Evolutionary conservation across 345 rosid genomes (phyloP).

Genomic region (Streptanthus diversifolius): DNA sequence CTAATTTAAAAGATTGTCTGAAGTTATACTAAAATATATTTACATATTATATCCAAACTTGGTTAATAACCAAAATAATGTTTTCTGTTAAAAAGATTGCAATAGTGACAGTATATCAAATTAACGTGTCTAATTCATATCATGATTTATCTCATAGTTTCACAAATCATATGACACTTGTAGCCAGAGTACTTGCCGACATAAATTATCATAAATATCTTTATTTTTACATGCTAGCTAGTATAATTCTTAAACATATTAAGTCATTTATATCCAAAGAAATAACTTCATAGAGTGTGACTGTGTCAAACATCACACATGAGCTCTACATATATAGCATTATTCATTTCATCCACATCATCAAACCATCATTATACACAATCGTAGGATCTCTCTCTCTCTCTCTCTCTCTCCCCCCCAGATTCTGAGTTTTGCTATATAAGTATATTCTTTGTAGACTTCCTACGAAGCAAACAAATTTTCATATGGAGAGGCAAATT

Average conservation of each 20-base stretch:
- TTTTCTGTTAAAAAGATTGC: neutral
- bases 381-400: neutral
- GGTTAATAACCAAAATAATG: neutral
- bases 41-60: neutral
- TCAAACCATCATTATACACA: slow-evolving; percentile 2
- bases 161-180: neutral
- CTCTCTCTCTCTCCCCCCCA: neutral
- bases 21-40: neutral
- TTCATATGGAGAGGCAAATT: slow-evolving; percentile 25
- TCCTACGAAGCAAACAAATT: slow-evolving; percentile 3
- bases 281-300: slow-evolving; percentile 11
- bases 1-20: neutral
- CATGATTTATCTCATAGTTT: neutral
- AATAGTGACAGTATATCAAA: too few species aligned
- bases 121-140: neutral
- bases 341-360: neutral
- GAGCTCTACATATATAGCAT: slow-evolving; percentile 1
- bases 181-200: neutral
- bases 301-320: slow-evolving; percentile 18
- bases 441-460: neutral
- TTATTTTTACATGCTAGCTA: neutral
- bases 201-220: neutral
- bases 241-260: neutral
- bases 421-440: neutral
- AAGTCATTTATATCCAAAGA: slow-evolving; percentile 2